Evolutionary conservation across 2,329 filamentous ascomycete genomes (phyloP), one percentile per base, ranked within the genome.

Genomic region (Sarocladiaceae sp.): DNA sequence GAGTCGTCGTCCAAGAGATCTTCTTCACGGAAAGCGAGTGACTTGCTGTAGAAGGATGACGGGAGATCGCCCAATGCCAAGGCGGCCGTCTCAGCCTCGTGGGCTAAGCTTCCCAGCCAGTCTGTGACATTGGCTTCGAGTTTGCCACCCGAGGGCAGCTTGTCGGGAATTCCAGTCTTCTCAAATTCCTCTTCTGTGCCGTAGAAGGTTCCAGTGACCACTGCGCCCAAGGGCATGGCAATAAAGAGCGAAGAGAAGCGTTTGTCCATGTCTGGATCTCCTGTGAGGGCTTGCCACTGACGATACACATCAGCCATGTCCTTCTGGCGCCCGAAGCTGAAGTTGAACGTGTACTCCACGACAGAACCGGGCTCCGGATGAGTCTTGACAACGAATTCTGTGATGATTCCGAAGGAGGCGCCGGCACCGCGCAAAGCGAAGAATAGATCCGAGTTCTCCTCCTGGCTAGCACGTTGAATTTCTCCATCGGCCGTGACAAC

Each of bases 151-250:
- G 60, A 58, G 1, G 79, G 79, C 2, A 83, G 73, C 52, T 65
- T 70, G 18, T 64, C 60, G 2, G 70, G 66, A 22, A 83, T 80
- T 0, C 77, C 77, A 0, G 73, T 71, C 2, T 71, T 71, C 3
- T 76, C 60, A 58, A 75, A 87, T 60, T 87, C 82, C 0, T 68
- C 71, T 40, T 76, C 65, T 0, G 77, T 78, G 10, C 83, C 83
- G 59, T 83, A 86, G 58, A 80, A 87, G 0, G 78, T 82, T 2
- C 79, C 82, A 0, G 77, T 78, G 56, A 86, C 78, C 53, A 83
- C 61, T 51, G 74, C 74, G 1, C 80, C 80, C 0, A 78, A 64
- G 20, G 77, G 74, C 29, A 79, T 70, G 40, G 82, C 67, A 29
- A 81, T 71, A 51, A 86, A 77, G 50, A 82, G 71, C 4, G 74